A percentile compares a stretch with the other conserved stretches of the same genome.
Conservation (phyloP, 2,329 filamentous ascomycete species). For the Paracoccidioides lutzii region DNA sequence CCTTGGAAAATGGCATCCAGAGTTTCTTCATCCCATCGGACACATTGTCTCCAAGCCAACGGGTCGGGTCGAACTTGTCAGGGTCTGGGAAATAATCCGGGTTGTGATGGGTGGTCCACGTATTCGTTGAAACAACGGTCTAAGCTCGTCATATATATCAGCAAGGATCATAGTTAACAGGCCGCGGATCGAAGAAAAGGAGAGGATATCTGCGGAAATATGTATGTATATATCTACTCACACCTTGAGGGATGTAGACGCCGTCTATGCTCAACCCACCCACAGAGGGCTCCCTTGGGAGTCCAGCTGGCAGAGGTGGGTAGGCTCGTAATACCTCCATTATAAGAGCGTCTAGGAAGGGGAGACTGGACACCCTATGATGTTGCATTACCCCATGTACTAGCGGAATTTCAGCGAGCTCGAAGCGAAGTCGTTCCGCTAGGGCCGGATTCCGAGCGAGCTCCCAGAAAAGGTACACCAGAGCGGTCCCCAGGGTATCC, state of each 20-base stretch:
- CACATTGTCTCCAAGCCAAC: constrained; percentile 5
- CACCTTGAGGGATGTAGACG: constrained; percentile 4
- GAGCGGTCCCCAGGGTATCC: constrained; percentile 2
- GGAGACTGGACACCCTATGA: background rate
- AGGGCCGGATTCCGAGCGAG: constrained; percentile 1
- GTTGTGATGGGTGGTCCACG: constrained; percentile 8
- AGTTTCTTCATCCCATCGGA: background rate
- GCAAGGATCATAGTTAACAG: background rate
- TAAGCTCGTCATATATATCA: background rate
- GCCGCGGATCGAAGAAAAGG: background rate
- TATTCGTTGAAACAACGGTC: constrained; percentile 6
- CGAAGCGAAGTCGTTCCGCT: background rate
- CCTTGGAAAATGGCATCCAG: constrained; percentile 9
- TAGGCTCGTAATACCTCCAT: constrained; percentile 3
- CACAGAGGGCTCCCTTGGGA: background rate
- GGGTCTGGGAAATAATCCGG: constrained; percentile 7
- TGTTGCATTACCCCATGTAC: constrained; percentile 1
- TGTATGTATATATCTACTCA: background rate
- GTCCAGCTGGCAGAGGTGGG: background rate
- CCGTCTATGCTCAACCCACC: constrained; percentile 1
- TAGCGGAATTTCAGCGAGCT: constrained; percentile 1
- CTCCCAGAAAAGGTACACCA: constrained; percentile 5
- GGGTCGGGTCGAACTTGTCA: constrained; percentile 7
- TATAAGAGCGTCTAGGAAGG: constrained; percentile 4
- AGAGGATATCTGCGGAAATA: too few species aligned